Conservation (phyloP, 352 stramenopile genomes). For the Aphanomyces invadans region DNA sequence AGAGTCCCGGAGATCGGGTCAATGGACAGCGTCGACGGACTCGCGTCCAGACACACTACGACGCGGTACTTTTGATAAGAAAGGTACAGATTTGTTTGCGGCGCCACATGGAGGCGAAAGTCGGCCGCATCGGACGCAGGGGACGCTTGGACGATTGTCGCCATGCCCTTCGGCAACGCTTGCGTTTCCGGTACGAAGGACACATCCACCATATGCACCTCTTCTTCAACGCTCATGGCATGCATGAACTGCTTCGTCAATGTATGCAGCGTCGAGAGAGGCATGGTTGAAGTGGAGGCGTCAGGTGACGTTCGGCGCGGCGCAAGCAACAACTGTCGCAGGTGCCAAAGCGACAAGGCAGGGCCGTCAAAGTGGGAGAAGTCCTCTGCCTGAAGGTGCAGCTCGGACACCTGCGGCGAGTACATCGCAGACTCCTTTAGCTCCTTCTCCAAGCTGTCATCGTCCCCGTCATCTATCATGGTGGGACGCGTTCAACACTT, state of each 20-base stretch:
- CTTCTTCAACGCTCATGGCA: slow-evolving; percentile 8
- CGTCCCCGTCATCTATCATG: slow-evolving; percentile 8
- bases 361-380: slow-evolving; percentile 22
- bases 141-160: background rate
- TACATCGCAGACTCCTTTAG: background rate
- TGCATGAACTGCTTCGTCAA: slow-evolving; percentile 1
- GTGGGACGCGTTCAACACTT: background rate
- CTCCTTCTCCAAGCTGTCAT: background rate
- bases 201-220: background rate
- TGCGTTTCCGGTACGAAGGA: background rate
- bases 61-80: slow-evolving; percentile 70
- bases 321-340: background rate
- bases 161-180: background rate
- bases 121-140: background rate
- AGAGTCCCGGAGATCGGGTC: slow-evolving; percentile 58
- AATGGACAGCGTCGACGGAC: slow-evolving; percentile 74
- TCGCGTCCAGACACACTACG: slow-evolving; percentile 77
- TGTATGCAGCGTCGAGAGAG: background rate
- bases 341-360: slow-evolving; percentile 13
- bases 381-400: slow-evolving; percentile 15
- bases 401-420: slow-evolving; percentile 10
- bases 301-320: background rate
- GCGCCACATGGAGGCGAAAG: slow-evolving; percentile 6
- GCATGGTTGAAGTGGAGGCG: background rate
- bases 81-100: slow-evolving; percentile 15